Evolutionary conservation across 352 stramenopile genomes (phyloP).

Genomic region (Pythium brachiatum): DNA sequence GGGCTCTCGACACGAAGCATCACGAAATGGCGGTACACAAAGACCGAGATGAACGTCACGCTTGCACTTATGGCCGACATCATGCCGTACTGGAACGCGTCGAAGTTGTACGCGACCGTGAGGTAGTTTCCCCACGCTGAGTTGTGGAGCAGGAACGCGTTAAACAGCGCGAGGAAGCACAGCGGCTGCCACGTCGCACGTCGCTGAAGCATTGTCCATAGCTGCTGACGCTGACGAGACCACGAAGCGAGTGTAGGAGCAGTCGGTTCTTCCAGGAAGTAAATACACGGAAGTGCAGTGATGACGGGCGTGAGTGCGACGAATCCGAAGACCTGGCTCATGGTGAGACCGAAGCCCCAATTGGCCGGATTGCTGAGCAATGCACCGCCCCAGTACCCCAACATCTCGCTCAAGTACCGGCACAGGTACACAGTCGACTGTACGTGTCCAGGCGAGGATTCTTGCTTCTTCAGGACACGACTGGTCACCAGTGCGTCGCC

Average conservation of each 20-base stretch:
- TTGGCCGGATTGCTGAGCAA: conserved; percentile 51
- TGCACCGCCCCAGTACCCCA: conserved; percentile 67
- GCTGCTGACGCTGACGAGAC: conserved; percentile 32
- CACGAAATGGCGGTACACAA: conserved; percentile 53
- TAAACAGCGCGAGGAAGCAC: conserved; percentile 63
- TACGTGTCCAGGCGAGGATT: conserved; percentile 35
- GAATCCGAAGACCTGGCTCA: conserved; percentile 62
- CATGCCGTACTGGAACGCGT: conserved; percentile 76
- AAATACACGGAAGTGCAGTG: conserved; percentile 53
- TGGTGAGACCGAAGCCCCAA: conserved; percentile 59
- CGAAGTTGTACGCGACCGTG: conserved; percentile 63
- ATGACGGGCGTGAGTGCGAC: conserved; percentile 58
- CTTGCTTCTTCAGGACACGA: conserved; percentile 47
- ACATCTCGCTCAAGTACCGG: conserved; percentile 74
- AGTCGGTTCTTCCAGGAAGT: conserved; percentile 49
- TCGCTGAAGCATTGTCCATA: conserved; percentile 65
- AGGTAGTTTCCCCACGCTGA: conserved; percentile 81
- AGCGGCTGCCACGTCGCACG: conserved; percentile 77
- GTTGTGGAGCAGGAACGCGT: conserved; percentile 68
- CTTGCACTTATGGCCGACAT: conserved; percentile 62
- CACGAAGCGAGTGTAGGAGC: conserved; percentile 24
- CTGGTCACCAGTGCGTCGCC: conserved; percentile 66
- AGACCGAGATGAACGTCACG: conserved; percentile 62
- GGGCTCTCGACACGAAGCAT: conserved; percentile 36
- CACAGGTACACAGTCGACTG: conserved; percentile 79